Evolutionary conservation across 1,284 basidiomycete species (phyloP).

Genomic region (Papiliotrema flavescens): DNA sequence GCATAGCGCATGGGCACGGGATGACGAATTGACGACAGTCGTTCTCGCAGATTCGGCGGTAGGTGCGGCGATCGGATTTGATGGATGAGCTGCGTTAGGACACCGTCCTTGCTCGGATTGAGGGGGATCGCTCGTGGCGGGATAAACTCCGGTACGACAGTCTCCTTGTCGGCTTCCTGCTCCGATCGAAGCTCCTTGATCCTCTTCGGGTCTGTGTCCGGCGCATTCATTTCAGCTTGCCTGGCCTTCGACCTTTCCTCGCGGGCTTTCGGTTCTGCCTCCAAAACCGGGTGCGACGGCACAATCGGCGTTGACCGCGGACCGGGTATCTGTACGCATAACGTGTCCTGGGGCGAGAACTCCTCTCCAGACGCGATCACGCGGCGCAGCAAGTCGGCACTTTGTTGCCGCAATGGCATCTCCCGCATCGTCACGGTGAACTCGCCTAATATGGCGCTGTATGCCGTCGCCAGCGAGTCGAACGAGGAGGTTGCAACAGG

Average conservation of each 20-base stretch:
- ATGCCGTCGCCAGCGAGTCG: conserved; percentile 28
- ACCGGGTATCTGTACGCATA: conserved; percentile 23
- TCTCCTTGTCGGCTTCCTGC: too few species aligned
- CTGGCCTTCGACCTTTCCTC: too few species aligned
- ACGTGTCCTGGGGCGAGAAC: conserved; percentile 30
- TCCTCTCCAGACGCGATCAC: conserved; percentile 31
- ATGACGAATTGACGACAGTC: conserved; percentile 38
- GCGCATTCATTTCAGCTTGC: too few species aligned
- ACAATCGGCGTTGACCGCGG: conserved; percentile 29
- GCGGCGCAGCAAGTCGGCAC: conserved; percentile 32
- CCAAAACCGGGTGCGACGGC: conserved; percentile 31
- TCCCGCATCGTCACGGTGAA: conserved; percentile 31
- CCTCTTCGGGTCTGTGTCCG: too few species aligned
- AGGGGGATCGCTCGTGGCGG: conserved; percentile 29
- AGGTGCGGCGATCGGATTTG: conserved; percentile 37
- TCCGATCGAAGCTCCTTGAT: too few species aligned
- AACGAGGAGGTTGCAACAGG: conserved; percentile 32
- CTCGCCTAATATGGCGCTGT: conserved; percentile 26
- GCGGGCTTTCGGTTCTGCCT: too few species aligned
- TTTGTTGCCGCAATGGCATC: conserved; percentile 32
- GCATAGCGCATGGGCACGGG: too few species aligned
- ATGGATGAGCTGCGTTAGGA: conserved; percentile 31
- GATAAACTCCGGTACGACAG: conserved; percentile 12
- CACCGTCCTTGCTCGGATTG: conserved; percentile 26
- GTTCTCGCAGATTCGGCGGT: conserved; percentile 33